These are phyloP conservation scores for Mucor sp. DNA, from an alignment of 371 early-diverging fungal species.

Conservation along the genomic window DNA sequence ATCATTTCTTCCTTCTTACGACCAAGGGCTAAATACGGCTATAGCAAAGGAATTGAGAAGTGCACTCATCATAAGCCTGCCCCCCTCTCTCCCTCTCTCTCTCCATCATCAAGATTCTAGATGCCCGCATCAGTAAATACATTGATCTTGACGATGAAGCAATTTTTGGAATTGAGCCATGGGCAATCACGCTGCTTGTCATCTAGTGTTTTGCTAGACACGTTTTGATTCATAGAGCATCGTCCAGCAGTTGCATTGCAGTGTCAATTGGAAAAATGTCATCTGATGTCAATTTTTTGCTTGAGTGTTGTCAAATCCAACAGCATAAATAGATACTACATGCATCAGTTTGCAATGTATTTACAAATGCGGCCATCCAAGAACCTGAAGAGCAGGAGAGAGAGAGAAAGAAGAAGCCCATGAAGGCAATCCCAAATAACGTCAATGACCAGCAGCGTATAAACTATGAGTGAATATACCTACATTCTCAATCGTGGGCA, in stretches of 20 bases:
- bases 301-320: too few relatives aligned
- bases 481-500: slow-evolving; percentile 70
- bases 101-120: not conserved
- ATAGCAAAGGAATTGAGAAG: not conserved
- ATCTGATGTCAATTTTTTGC: too few relatives aligned
- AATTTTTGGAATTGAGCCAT: too few relatives aligned
- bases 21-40: not conserved
- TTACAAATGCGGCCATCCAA: not conserved
- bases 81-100: not conserved
- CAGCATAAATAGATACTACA: too few relatives aligned
- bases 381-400: not conserved
- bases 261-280: too few relatives aligned
- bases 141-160: not conserved
- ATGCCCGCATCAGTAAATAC: not conserved
- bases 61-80: not conserved
- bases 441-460: not conserved
- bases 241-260: too few relatives aligned
- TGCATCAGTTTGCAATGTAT: not conserved
- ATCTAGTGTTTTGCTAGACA: too few relatives aligned
- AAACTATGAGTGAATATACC: slow-evolving; percentile 12
- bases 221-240: too few relatives aligned
- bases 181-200: too few relatives aligned
- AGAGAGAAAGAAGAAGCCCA: not conserved
- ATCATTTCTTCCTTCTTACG: not conserved
- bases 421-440: not conserved